Evolutionary conservation across 768 basidiomycete genomes (phyloP).

Genomic region (Hericium alpestre): DNA sequence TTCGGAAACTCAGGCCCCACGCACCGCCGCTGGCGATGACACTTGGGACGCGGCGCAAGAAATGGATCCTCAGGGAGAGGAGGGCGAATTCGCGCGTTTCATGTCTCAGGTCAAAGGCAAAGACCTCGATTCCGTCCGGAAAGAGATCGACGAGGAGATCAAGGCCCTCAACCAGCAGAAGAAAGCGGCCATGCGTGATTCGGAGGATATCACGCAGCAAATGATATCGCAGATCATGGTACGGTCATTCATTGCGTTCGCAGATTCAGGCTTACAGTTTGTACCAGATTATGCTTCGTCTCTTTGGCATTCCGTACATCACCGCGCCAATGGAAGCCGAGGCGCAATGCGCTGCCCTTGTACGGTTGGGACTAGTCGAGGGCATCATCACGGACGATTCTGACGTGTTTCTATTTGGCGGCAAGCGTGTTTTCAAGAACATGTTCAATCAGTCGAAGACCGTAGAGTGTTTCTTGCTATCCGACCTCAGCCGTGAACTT

Average conservation of each 20-base stretch:
- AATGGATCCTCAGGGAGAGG: slow-evolving; percentile 70
- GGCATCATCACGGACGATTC: slow-evolving; percentile 99
- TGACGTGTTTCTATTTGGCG: slow-evolving; percentile 97
- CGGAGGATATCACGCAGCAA: slow-evolving; percentile 90
- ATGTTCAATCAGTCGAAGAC: slow-evolving; percentile 99
- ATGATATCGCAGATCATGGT: slow-evolving; percentile 82
- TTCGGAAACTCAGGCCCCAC: slow-evolving; percentile 5
- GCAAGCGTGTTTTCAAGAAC: slow-evolving; percentile 91
- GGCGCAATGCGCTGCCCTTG: slow-evolving; percentile 92
- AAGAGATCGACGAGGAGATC: slow-evolving; percentile 91
- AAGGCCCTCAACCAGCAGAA: slow-evolving; percentile 67
- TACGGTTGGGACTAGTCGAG: slow-evolving; percentile 77
- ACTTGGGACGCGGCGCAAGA: slow-evolving; percentile 79
- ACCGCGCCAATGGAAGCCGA: slow-evolving; percentile 99
- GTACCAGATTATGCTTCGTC: slow-evolving; percentile 69
- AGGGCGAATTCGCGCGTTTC: slow-evolving; percentile 86
- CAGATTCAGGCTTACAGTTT: background rate
- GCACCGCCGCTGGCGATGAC: slow-evolving; percentile 28
- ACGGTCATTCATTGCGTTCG: slow-evolving; percentile 2
- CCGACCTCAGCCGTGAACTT: slow-evolving; percentile 80
- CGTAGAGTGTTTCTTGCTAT: slow-evolving; percentile 85
- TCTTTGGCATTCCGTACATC: slow-evolving; percentile 96
- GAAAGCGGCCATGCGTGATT: slow-evolving; percentile 85
- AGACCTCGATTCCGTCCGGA: slow-evolving; percentile 68
- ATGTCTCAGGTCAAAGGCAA: slow-evolving; percentile 84